Evolutionary conservation across 2,329 filamentous ascomycete species (phyloP).

Genomic region (Grosmannia huntii): DNA sequence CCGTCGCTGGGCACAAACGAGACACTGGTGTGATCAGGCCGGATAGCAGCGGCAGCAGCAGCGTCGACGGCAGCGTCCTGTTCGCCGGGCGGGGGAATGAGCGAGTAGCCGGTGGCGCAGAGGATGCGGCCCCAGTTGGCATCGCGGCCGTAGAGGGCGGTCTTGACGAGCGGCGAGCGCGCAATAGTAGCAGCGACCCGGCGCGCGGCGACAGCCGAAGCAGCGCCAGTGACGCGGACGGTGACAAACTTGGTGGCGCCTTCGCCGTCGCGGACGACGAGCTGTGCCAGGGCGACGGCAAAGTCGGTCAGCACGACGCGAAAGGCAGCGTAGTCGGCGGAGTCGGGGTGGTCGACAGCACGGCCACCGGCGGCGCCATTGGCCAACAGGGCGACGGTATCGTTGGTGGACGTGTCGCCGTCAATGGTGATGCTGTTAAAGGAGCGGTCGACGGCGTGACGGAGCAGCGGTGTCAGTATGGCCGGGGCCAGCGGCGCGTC

Average conservation of each 20-base stretch:
- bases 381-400: conserved; percentile 87
- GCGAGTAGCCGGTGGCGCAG: conserved; percentile 78
- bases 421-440: conserved; percentile 98
- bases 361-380: conserved; percentile 80
- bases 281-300: conserved; percentile 72
- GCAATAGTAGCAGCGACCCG: conserved; percentile 81
- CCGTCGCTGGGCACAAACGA: conserved; percentile 69
- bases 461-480: conserved; percentile 58
- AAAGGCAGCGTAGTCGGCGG: conserved; percentile 57
- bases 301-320: conserved; percentile 61
- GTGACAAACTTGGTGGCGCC: conserved; percentile 98
- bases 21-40: conserved; percentile 60
- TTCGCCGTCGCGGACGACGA: conserved; percentile 91
- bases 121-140: conserved; percentile 98
- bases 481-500: conserved; percentile 66
- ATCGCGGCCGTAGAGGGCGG: conserved; percentile 89
- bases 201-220: conserved; percentile 56
- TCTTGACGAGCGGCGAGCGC: conserved; percentile 88
- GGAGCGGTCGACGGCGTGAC: conserved; percentile 62
- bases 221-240: conserved; percentile 66
- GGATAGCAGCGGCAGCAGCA: conserved; percentile 25
- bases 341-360: conserved; percentile 40
- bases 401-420: conserved; percentile 94
- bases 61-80: conserved; percentile 20
- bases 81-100: conserved; percentile 45